Base-by-base conservation (phyloP, 768 basidiomycete genomes). In the Lactarius sp. region DNA sequence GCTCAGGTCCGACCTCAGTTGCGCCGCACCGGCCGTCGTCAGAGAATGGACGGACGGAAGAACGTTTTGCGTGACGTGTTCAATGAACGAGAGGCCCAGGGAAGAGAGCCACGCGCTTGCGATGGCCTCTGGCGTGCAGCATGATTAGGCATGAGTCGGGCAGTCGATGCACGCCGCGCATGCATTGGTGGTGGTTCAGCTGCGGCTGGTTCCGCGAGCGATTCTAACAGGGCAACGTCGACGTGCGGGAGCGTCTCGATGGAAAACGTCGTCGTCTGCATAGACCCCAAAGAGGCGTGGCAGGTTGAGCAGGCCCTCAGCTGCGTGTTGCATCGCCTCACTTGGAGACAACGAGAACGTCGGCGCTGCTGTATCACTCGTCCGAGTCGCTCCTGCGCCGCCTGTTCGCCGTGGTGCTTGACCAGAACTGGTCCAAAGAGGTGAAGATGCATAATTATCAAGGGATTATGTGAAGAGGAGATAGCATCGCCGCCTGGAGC, bases 201-300 rank as follows among this genome's bases (percentile, higher is more conserved):
- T 66, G 51, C 74, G 3, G 70, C 65, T 14, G 73, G 78, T 62
- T 84, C 85, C 3, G 77, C 70, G 7, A 81, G 71, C 44, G 76
- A 77, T 59, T 79, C 80, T 20, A 84, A 71, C 53, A 82, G 73
- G 47, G 87, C 84, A 6, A 76, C 67, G 62, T 89, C 85, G 55
- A 90, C 72, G 69, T 84, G 83, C 0, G 90, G 92, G 10, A 98
- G 77, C 6, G 89, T 92, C 53, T 88, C 85, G 47, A 98, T 78
- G 41, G 92, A 93, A 74, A 94, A 92, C 91, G 64, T 94, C 93
- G 72, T 98, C 94, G 61, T 88, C 87, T 7, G 90, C 92, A 70
- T 97, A 96, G 18, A 95, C 89, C 73, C 98, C 95, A 71, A 98
- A 97, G 16, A 98, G 77, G 61, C 94, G 77, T 2, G 96, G 93